Base-by-base conservation (phyloP, 164 flowering plant genomes). In the Platanus orientalis region DNA sequence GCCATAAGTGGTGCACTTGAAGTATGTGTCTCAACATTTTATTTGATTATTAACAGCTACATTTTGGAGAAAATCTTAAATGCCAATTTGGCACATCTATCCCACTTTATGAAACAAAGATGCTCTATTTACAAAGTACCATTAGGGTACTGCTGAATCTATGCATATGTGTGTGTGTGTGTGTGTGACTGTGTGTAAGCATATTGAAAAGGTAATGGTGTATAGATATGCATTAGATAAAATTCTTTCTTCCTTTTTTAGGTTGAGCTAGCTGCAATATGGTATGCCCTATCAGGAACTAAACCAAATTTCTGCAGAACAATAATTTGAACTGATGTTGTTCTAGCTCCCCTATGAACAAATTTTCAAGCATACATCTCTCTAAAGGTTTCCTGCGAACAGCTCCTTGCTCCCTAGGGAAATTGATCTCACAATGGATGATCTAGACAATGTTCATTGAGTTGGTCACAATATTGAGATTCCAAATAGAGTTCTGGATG, bases 1-100 rank as follows among this genome's bases (percentile, higher is more conserved):
- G 57, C 82, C 42, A 60, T 91, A 44, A 59, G 61, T 58, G 84
- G 68, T 65, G 79, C 78, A 23, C 42, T 85, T 59, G 94, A 86
- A 60, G 98, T 89, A 82, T 60, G 88, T 71, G 23, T 69, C 65
- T 57, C 36, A 42, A 44, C 48, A 24, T 32, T 61, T 17, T 30
- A 32, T 29, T 34, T 60, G 1, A 34, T 16, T 32, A 2, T 25
- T 25, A 47, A 4, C 32, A 53, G 56, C 19, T 53, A 14, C 42
- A 14, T 36, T 53, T 13, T 26, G n/a, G 32, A 26, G 56, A 14
- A 36, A 24, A 1, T 13, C 13, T 24, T 11, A 10, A 10, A 24
- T 4, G 0, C n/a, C 13, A 24, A 27, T 24, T 24, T 3, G n/a
- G 6, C 56, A 53, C 14, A 17, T 21, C 28, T 12, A 24, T 24